A percentile compares a stretch with the other conserved stretches of the same genome.
Evolutionary conservation across 2,329 filamentous ascomycete species (phyloP).

Genomic region (Ophiostoma populinum): DNA sequence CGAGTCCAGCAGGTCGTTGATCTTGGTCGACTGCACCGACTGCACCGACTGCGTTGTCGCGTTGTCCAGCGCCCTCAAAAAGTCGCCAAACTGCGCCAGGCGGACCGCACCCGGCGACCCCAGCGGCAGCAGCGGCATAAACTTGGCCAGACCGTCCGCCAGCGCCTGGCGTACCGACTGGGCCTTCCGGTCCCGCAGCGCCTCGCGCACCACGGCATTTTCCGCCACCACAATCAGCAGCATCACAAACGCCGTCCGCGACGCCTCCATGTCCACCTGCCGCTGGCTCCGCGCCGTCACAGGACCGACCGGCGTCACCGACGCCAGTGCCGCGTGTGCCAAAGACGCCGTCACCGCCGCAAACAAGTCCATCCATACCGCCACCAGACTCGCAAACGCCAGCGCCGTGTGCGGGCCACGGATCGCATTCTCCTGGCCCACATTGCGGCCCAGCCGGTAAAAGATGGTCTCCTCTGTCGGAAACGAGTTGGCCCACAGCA

Average conservation of each 20-base stretch:
- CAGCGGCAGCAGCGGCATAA: conserved; percentile 38
- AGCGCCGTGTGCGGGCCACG: conserved; percentile 29
- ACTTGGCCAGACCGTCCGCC: conserved; percentile 31
- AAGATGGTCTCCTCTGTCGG: conserved; percentile 76
- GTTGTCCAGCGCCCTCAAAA: conserved; percentile 38
- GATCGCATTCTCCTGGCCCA: conserved; percentile 39
- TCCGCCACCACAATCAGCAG: conserved; percentile 45
- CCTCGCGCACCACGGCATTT: conserved; percentile 34
- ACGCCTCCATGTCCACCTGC: conserved; percentile 40
- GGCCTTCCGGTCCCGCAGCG: conserved; percentile 33
- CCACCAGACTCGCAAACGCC: conserved; percentile 30
- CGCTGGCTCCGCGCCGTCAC: conserved; percentile 22
- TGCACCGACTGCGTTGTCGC: no score
- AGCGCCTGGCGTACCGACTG: conserved; percentile 33
- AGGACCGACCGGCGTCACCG: conserved; percentile 11
- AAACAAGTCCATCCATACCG: conserved; percentile 42
- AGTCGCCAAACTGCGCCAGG: conserved; percentile 41
- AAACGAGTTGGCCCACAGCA: conserved; percentile 39
- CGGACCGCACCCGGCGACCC: conserved; percentile 34
- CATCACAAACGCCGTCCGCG: conserved; percentile 46
- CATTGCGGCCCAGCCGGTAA: conserved; percentile 79
- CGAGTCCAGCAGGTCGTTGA: conserved; percentile 41
- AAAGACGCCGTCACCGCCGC: conserved; percentile 32
- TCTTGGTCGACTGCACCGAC: no score
- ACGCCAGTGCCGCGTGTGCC: conserved; percentile 27